Base-by-base conservation (phyloP, 768 basidiomycete species). In the Tylopilus balloui region DNA sequence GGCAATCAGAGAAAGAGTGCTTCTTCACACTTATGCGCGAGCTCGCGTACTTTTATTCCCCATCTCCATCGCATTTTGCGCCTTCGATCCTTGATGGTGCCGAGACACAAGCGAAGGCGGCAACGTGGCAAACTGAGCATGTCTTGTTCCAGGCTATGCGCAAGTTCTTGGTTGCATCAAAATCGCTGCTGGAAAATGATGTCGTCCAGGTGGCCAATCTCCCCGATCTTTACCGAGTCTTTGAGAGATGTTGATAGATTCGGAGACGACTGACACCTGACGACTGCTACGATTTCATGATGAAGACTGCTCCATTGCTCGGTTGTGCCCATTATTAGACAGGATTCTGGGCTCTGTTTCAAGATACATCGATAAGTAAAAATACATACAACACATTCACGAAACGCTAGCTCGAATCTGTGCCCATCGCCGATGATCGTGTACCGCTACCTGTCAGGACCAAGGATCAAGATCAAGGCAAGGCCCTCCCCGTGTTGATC, bases 181-280 rank as follows among this genome's bases (percentile, higher is more conserved):
- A 78, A 63, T 78, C 77, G 3, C 71, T 86, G 50, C 73, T 86
- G 42, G 87, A 84, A 55, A 63, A 64, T 23, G 88, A 91, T 59
- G 82, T 97, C 5, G 81, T 91, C 2, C 89, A 94, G 68, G 80
- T 95, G 17, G 93, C 96, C 10, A 87, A 81, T 65, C 69, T 98
- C 36, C 92, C 92, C 2, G 92, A 94, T 54, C 71, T 99, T 45
- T 99, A 96, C 67, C 84, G 87, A 53, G 88, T 97, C 0, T 99
- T 98, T 60, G 94, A 98, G 69, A 71, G 94, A 54, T 97, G 94
- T 63, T 97, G 63, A 74, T 38, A n/a, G 9, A 28, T 21, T n/a
- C 21, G 8, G 23, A 8, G n/a, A 15, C 23, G 34, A n/a, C 6
- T 4, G 13, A 24, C 21, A 14, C 14, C n/a, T 24, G 48, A 55